Evolutionary conservation across 2,329 filamentous ascomycete genomes (phyloP), one percentile per base, ranked within the genome.

Genomic region (Nemania sp.): DNA sequence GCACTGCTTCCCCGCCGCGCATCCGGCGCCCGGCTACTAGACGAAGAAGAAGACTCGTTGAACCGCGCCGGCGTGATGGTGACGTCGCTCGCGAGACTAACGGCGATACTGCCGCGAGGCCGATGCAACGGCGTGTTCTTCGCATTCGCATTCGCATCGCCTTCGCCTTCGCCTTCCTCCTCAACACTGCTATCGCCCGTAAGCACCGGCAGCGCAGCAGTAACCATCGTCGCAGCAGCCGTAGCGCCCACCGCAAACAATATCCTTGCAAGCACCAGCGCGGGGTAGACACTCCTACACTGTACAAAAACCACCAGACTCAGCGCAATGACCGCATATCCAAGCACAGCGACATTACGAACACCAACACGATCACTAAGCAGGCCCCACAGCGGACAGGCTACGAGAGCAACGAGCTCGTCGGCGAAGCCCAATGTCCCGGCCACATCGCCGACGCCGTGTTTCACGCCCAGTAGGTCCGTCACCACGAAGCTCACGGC

Each of bases 221-320:
- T 97, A 17, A 99, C 94, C 94, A 99, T 99, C 1, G 94, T 97
- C 12, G 91, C 82, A 5, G 89, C 86, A 19, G 93, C 94, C n/a
- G 92, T 91, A 17, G 90, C 94, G 20, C 94, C 94, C 15, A 97
- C 64, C 61, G 92, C 94, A 73, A 99, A 99, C 50, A 95, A 77
- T 45, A 97, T 77, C 61, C 94, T 82, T 49, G 89, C 91, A 36
- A 97, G 75, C 49, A 97, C 76, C 62, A 99, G 77, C 70, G 96
- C 87, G 8, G 94, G 93, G 72, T 96, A 97, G 7, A 97, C 84
- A 72, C 80, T 23, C 90, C 90, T 52, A n/a, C 56, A 59, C 77
- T 95, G 90, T 22, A 97, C 92, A 66, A 96, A 90, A 12, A 91
- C 70, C 40, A 88, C 81, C 56, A 99, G 74, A 17, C 90, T 83